Evolutionary conservation across 2,329 filamentous ascomycete genomes (phyloP).

Genomic region (Penicillium sp.): DNA sequence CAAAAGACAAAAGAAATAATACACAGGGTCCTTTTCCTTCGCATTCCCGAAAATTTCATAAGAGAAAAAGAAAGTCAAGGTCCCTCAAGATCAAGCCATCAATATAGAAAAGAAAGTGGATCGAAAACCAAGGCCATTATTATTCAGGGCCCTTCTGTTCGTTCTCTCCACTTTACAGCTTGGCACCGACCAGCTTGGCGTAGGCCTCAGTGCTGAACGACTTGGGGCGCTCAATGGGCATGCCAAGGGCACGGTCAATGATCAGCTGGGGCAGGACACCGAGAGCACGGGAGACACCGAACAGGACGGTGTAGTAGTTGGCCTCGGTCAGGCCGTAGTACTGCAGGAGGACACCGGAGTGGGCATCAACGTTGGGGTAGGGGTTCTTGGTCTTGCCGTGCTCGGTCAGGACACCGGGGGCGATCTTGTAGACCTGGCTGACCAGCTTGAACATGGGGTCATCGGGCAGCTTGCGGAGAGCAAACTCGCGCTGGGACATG

Average conservation of each 20-base stretch:
- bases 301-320: slow-evolving; percentile 99
- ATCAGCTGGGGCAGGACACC: slow-evolving; percentile 99
- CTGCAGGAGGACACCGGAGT: slow-evolving; percentile 98
- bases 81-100: slow-evolving; percentile 6
- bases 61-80: slow-evolving; percentile 1
- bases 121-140: not conserved
- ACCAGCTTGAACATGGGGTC: slow-evolving; percentile 99
- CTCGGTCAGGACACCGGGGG: slow-evolving; percentile 94
- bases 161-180: slow-evolving; percentile 64
- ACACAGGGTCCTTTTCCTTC: slow-evolving; percentile 18
- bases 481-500: slow-evolving; percentile 96
- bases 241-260: slow-evolving; percentile 96
- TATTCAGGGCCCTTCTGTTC: not conserved
- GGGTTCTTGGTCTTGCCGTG: slow-evolving; percentile 99
- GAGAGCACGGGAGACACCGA: slow-evolving; percentile 96
- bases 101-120: not conserved
- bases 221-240: slow-evolving; percentile 98
- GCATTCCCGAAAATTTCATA: not conserved
- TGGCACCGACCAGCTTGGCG: slow-evolving; percentile 87
- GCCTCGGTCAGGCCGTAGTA: slow-evolving; percentile 99
- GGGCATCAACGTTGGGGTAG: slow-evolving; percentile 97
- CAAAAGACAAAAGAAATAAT: slow-evolving; percentile 29
- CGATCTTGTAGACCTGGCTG: slow-evolving; percentile 99
- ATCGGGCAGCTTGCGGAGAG: slow-evolving; percentile 87
- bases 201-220: slow-evolving; percentile 97